Evolutionary conservation across 371 early-diverging fungal genomes (phyloP), one percentile per base, ranked within the genome.

Genomic region (Rhizopus arrhizus): DNA sequence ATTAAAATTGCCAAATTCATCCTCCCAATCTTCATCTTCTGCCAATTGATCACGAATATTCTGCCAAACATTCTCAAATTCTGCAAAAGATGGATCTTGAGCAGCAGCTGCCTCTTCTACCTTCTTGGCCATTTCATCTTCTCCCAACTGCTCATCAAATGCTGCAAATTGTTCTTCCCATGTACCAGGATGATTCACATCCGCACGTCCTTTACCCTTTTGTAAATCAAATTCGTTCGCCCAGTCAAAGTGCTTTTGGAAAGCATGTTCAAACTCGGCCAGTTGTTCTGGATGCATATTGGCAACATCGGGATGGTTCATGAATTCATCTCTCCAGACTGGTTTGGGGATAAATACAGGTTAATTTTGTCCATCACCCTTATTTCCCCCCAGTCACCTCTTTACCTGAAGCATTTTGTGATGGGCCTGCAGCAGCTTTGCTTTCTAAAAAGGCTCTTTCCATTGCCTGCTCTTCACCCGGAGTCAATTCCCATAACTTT

Each of bases 101-200:
- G 74, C 75, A 13, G 74, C 74, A n/a, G 80, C 74, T 16, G 76
- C 75, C 48, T 75, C 80, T 40, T 74, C 80, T 3, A 81, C 70
- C 65, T 81, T 74, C 5, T 59, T 61, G 5, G 78, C 78, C 50
- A 78, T 76, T 40, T 81, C 81, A 36, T 81, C 80, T 31, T 82
- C 82, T 22, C 72, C 75, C 41, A 73, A 64, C 0, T 45, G 62
- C 3, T 78, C 45, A 53, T 80, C 80, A 48, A 79, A 75, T 3
- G 81, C 84, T 11, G 83, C 85, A 64, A 90, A 91, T 51, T 92
- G 87, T 16, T 88, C 87, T 53, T 89, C 89, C 68, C 68, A 68
- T 12, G 64, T 47, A 16, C 62, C 55, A 58, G 58, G 57, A 53
- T 68, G 68, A 29, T 72, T 62, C 34, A 71, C 35, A n/a, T 82